These are phyloP conservation scores for Tubosaeta sp. DNA, from an alignment of 768 basidiomycete genomes.

Conservation along the genomic window DNA sequence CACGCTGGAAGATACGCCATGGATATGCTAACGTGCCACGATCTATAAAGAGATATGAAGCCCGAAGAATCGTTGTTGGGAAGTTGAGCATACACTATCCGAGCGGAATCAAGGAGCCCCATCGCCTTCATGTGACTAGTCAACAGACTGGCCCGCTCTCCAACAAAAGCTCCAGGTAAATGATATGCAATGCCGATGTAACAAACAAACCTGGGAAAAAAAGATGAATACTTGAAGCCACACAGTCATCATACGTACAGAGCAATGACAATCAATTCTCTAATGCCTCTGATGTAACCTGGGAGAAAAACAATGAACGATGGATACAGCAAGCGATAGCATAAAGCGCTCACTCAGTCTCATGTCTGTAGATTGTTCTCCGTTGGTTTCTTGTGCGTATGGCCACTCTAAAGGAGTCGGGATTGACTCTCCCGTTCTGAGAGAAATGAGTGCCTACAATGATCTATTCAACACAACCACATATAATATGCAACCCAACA, in stretches of 20 bases:
- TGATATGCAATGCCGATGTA: slow-evolving; percentile 77
- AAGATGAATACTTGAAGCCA: background rate
- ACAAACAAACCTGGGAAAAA: slow-evolving; percentile 52
- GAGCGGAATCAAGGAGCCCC: slow-evolving; percentile 69
- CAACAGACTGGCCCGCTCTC: slow-evolving; percentile 59
- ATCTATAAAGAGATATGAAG: slow-evolving; percentile 23
- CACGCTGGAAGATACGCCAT: slow-evolving; percentile 73
- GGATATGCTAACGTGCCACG: slow-evolving; percentile 67
- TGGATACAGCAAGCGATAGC: background rate
- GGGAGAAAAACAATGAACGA: background rate
- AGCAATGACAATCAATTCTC: slow-evolving; percentile 60
- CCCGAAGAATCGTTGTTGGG: background rate
- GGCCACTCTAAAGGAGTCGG: slow-evolving; percentile 70
- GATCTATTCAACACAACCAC: background rate
- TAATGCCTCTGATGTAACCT: slow-evolving; percentile 63
- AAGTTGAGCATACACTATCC: slow-evolving; percentile 44
- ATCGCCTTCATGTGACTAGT: slow-evolving; percentile 77
- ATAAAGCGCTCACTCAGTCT: slow-evolving; percentile 47
- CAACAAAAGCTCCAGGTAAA: slow-evolving; percentile 63
- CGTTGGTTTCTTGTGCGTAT: slow-evolving; percentile 62
- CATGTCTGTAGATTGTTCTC: slow-evolving; percentile 50
- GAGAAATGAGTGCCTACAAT: slow-evolving; percentile 63
- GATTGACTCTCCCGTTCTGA: slow-evolving; percentile 52
- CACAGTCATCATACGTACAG: slow-evolving; percentile 39
- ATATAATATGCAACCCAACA: background rate